Conservation (phyloP, 2,329 filamentous ascomycete genomes). For the Catunica adiposa region DNA sequence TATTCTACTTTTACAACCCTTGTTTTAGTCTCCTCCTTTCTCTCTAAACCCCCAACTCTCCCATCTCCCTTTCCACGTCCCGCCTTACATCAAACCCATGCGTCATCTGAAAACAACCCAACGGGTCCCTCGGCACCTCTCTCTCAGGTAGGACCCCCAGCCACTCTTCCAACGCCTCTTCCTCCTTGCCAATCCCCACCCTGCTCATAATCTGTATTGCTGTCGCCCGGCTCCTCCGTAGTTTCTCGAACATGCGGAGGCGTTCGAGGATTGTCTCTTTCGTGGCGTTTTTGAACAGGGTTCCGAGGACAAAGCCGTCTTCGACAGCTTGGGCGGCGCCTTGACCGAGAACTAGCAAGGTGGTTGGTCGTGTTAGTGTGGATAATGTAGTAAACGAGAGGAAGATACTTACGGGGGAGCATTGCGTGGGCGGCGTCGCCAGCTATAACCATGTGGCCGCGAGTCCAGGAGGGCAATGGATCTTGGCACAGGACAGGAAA, state of each 20-base stretch:
- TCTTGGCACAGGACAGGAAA: constrained; percentile 23
- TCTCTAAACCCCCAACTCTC: not conserved
- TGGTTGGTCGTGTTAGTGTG: constrained; percentile 9
- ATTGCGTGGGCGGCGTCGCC: constrained; percentile 26
- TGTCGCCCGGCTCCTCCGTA: constrained; percentile 20
- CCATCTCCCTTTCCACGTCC: not conserved
- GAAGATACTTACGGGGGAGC: constrained; percentile 17
- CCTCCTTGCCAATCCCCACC: not conserved
- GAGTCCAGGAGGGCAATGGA: constrained; percentile 21
- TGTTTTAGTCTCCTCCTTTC: too few relatives aligned
- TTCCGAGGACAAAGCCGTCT: constrained; percentile 22
- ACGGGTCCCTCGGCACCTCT: not conserved
- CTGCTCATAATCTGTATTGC: constrained; percentile 24
- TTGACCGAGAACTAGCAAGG: constrained; percentile 23
- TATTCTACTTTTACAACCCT: too few relatives aligned
- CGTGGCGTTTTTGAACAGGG: constrained; percentile 18
- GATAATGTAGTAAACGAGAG: not conserved
- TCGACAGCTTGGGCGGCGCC: constrained; percentile 23
- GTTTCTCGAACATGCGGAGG: constrained; percentile 17
- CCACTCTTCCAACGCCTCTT: not conserved
- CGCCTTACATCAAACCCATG: not conserved
- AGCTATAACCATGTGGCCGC: constrained; percentile 20
- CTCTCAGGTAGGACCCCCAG: not conserved
- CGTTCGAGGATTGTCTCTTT: constrained; percentile 17
- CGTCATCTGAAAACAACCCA: not conserved